A percentile compares a stretch with the other conserved stretches of the same genome.
These are phyloP conservation scores for Sporothrix luriei DNA, from an alignment of 2,329 filamentous ascomycete species.

Conservation along the genomic window DNA sequence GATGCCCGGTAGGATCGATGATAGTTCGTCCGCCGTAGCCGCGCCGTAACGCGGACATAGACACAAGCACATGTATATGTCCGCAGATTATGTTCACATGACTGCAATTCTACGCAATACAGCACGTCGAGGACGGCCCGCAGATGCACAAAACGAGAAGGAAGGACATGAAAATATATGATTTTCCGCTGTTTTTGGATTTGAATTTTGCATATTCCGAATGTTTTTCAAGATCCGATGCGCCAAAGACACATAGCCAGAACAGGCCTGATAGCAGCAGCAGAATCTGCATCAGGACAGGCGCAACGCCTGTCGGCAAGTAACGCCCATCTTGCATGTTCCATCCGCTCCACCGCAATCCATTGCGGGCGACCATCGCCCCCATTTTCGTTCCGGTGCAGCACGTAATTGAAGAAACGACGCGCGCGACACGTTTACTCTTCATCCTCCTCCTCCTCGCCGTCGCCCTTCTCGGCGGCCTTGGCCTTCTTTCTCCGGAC, in stretches of 20 bases:
- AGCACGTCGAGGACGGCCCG: background rate
- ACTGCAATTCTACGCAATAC: background rate
- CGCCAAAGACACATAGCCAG: conserved; percentile 32
- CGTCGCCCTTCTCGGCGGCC: conserved; percentile 84
- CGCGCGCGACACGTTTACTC: conserved; percentile 24
- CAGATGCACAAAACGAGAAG: background rate
- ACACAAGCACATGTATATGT: too few relatives aligned
- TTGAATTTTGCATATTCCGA: conserved; percentile 17
- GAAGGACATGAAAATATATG: background rate
- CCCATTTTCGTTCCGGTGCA: conserved; percentile 6
- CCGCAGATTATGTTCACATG: too few relatives aligned
- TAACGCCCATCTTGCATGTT: conserved; percentile 16
- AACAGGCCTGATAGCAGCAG: conserved; percentile 26
- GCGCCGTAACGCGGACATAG: background rate
- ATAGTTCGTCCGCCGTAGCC: conserved; percentile 3
- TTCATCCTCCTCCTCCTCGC: conserved; percentile 79
- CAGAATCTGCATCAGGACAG: conserved; percentile 18
- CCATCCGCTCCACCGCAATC: background rate
- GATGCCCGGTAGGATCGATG: background rate
- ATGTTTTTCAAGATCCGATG: conserved; percentile 34
- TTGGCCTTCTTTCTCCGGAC: conserved; percentile 99
- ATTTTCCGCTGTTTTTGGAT: conserved; percentile 31
- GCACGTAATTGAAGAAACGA: background rate
- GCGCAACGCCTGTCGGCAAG: conserved; percentile 23
- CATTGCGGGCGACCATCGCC: conserved; percentile 1